Conservation (phyloP, 176 grass and related monocot species). For the Carex pumila region DNA sequence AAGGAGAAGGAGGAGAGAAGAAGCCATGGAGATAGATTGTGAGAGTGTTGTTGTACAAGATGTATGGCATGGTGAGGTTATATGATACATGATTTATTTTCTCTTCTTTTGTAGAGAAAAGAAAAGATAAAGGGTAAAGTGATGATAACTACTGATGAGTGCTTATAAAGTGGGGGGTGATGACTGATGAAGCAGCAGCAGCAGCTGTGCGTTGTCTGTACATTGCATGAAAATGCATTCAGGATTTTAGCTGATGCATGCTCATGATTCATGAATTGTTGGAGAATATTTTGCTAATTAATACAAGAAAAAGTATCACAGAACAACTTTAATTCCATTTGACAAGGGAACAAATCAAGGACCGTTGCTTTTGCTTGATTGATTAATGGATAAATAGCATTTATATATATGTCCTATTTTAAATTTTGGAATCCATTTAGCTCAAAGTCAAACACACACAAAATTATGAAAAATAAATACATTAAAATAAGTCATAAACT, state of each 20-base stretch:
- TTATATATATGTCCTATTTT: no score
- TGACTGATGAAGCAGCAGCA: background rate
- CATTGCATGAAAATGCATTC: slow-evolving; percentile 3
- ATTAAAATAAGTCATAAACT: no score
- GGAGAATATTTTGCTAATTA: background rate
- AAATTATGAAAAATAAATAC: no score
- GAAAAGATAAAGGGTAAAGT: slow-evolving; percentile 21
- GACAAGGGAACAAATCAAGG: background rate
- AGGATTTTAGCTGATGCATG: background rate
- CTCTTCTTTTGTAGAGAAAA: slow-evolving; percentile 8
- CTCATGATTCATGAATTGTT: background rate
- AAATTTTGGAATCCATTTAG: no score
- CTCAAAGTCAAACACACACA: no score
- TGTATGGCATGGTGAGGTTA: background rate
- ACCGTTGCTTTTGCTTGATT: background rate
- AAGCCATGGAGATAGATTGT: slow-evolving; percentile 11
- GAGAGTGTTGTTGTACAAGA: background rate
- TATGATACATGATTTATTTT: background rate
- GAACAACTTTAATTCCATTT: background rate
- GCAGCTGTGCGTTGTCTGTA: slow-evolving; percentile 8
- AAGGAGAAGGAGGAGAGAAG: slow-evolving; percentile 5
- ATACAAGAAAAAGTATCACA: background rate
- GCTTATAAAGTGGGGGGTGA: slow-evolving; percentile 12
- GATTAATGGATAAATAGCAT: no score
- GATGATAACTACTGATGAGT: slow-evolving; percentile 10